A percentile compares a stretch with the other conserved stretches of the same genome.
These are phyloP conservation scores for Russula ochroleuca DNA, from an alignment of 768 basidiomycete genomes.

Conservation along the genomic window DNA sequence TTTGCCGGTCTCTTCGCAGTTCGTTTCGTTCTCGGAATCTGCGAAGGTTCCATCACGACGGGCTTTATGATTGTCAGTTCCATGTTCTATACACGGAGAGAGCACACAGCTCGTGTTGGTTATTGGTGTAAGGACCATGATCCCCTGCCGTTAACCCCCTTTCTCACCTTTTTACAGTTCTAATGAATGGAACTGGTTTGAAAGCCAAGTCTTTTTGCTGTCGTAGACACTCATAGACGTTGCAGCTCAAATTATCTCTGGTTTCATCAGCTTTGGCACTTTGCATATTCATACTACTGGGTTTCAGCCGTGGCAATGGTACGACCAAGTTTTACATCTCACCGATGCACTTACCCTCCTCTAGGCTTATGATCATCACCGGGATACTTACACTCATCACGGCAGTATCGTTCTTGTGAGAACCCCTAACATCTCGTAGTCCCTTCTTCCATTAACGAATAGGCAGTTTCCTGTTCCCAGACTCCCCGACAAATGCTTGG, in stretches of 20 bases:
- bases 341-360: slow-evolving; percentile 3
- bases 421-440: neutral
- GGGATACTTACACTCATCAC: slow-evolving; percentile 54
- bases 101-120: slow-evolving; percentile 67
- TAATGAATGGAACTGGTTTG: slow-evolving; percentile 71
- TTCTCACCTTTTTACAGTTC: slow-evolving; percentile 39
- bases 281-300: slow-evolving; percentile 53
- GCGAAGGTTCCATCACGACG: slow-evolving; percentile 67
- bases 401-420: slow-evolving; percentile 53
- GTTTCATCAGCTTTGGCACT: slow-evolving; percentile 63
- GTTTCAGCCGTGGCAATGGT: slow-evolving; percentile 76
- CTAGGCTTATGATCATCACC: slow-evolving; percentile 67
- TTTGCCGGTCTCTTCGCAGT: slow-evolving; percentile 62
- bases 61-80: slow-evolving; percentile 73
- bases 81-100: slow-evolving; percentile 73
- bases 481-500: slow-evolving; percentile 71
- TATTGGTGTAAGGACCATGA: slow-evolving; percentile 63
- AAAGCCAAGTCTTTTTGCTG: neutral
- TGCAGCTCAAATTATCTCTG: slow-evolving; percentile 65
- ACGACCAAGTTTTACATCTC: slow-evolving; percentile 13
- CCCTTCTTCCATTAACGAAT: neutral
- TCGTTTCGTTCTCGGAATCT: slow-evolving; percentile 63
- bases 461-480: slow-evolving; percentile 63
- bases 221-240: neutral
- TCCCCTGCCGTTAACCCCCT: neutral